Evolutionary conservation across 2,329 filamentous ascomycete genomes (phyloP), one percentile per base, ranked within the genome.

Genomic region (Aspergillus persii): DNA sequence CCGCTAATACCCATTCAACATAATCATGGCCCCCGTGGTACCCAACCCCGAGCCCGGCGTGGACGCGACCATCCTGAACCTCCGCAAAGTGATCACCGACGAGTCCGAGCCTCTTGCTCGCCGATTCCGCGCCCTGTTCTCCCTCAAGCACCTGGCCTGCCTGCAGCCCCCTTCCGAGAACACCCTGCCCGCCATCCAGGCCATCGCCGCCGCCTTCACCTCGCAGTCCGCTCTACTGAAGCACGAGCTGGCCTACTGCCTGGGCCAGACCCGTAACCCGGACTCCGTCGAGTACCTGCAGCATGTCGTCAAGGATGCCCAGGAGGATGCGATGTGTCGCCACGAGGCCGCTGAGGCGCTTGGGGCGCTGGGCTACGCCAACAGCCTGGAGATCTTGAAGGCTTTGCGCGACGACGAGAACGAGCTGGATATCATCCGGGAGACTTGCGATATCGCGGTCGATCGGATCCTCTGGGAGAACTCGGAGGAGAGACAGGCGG

Each of bases 361-460:
- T 12, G 95, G 92, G 11, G 95, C 95, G 9, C 80, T 99, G 61
- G 92, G 91, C 3, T 87, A 94, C 72, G 78, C 81, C 31, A 84
- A 83, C 3, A 93, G 91, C 71, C 74, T 99, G 71, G 86, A 86
- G 2, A 77, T 98, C 36, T 79, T 99, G 65, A 86, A 83, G 72
- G 76, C 85, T 64, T 86, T 92, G 71, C 84, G 91, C 63, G 90
- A 97, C 72, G 86, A 91, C 63, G 77, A 82, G 62, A 86, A 85
- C 18, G 93, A 98, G 77, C 84, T 88, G 36, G 86, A 89, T 30
- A 90, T 92, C 44, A 88, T 99, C n/a, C 86, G 85, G 47, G 93
- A 99, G 82, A 99, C 95, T 0, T 99, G 95, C 74, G 95, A 99
- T 74, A 95, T 99, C 73, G 94, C 96, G 5, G 90, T 98, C 58